Base-by-base conservation (phyloP, 129 eudicot species). In the Flaveria bidentis region DNA sequence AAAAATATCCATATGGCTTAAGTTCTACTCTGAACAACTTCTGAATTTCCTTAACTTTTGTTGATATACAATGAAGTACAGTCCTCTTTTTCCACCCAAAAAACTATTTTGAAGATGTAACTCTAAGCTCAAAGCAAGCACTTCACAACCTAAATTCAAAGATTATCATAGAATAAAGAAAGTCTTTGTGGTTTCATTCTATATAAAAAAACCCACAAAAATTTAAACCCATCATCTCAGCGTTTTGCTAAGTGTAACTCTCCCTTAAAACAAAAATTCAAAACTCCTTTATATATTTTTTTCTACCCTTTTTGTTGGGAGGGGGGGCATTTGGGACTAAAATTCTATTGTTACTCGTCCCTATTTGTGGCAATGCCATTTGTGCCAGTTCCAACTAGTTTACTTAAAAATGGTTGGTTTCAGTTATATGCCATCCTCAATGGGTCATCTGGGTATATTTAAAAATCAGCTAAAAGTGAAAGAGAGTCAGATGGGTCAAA, bases 141-240 rank as follows among this genome's bases (percentile, higher is more conserved):
- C 9, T 26, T 9, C 46, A 46, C 52, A 45, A 69, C 58, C 56
- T 3, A 15, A 15, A 50, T 15, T 7, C 12, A 45, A 13, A 46
- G 22, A 46, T 14, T 20, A 46, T 45, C 58, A 23, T 23, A 45
- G 28, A 46, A 46, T 12, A 13, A 22, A 23, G 42, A 44, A 9
- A 45, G 13, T 22, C n/a, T 69, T 36, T 69, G 15, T n/a, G 72
- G 73, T 45, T 69, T 46, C 20, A 69, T 46, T 39, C 26, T 69
- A 45, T 22, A 22, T 3, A 20, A 44, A 69, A 69, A 69, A 23
- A 10, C 16, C 25, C 22, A 69, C 20, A 47, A 69, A 22, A 13
- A 23, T 39, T 23, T 17, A n/a, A 50, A 11, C 20, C 56, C 56
- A 50, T 50, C 18, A 50, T 50, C 18, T 15, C 56, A 14, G 18